A percentile compares a stretch with the other conserved stretches of the same genome.
Evolutionary conservation across 2,329 filamentous ascomycete species (phyloP).

Genomic region (Xylariaceae sp.): DNA sequence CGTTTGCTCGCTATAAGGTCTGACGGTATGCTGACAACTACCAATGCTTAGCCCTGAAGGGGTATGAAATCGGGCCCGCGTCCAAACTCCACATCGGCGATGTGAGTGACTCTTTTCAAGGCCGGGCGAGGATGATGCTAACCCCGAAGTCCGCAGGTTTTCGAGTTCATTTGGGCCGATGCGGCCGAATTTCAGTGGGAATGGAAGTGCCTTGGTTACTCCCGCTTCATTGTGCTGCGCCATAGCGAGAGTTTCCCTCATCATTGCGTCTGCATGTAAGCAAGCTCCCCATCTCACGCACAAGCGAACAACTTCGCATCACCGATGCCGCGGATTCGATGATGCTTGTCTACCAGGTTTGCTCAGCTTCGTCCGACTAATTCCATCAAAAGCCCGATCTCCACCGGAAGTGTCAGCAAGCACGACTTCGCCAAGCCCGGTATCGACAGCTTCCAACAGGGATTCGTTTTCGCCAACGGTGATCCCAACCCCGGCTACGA

Average conservation of each 20-base stretch:
- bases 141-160: constrained; percentile 27
- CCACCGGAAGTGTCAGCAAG: constrained; percentile 28
- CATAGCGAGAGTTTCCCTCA: constrained; percentile 35
- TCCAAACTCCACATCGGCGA: constrained; percentile 34
- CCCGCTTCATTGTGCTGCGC: constrained; percentile 34
- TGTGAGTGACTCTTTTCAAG: constrained; percentile 24
- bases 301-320: background rate
- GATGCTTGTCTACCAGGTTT: background rate
- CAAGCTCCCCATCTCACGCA: constrained; percentile 5
- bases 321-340: constrained; percentile 3
- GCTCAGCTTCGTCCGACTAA: constrained; percentile 13
- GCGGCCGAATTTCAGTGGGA: constrained; percentile 34
- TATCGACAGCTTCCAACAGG: constrained; percentile 34
- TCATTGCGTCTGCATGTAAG: constrained; percentile 35
- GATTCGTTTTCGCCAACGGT: constrained; percentile 33
- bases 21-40: constrained; percentile 4
- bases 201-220: constrained; percentile 36
- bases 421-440: constrained; percentile 35
- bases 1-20: background rate
- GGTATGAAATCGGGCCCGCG: constrained; percentile 34
- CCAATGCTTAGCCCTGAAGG: constrained; percentile 29
- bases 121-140: constrained; percentile 4
- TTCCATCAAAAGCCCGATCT: constrained; percentile 29
- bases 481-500: constrained; percentile 29
- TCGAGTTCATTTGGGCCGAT: constrained; percentile 37